Percentiles rank a stretch among this genome's conserved stretches.
Conservation (phyloP, 345 rosid genomes). For the Erysimum cheiranthoides region DNA sequence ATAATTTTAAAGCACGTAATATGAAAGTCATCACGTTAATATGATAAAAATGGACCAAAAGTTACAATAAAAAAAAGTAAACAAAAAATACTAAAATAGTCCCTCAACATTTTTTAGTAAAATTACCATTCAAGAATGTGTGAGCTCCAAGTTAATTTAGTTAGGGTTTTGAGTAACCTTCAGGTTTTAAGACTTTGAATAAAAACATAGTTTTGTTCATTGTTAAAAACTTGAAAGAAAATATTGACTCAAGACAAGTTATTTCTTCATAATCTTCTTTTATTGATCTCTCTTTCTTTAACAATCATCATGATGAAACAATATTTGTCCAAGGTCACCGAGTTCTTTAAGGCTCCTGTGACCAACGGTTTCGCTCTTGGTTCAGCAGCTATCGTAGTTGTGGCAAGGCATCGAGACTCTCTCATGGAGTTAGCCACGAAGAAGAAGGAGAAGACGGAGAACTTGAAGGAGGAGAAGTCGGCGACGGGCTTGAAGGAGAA, state of each 20-base stretch:
- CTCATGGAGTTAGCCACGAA: not conserved
- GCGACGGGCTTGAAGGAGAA: not conserved
- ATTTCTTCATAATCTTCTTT: not conserved
- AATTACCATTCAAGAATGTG: no score
- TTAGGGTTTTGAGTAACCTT: not conserved
- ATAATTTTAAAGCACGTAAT: no score
- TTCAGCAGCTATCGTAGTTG: not conserved
- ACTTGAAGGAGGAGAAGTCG: not conserved
- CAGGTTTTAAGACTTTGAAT: not conserved
- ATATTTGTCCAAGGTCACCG: not conserved
- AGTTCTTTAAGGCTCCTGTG: not conserved
- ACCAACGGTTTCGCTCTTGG: not conserved
- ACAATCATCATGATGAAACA: conserved; percentile 5
- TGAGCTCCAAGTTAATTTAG: not conserved
- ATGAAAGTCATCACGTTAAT: no score
- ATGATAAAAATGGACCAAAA: no score
- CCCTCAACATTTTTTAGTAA: no score
- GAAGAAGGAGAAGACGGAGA: not conserved
- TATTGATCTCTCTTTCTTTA: not conserved
- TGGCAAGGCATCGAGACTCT: not conserved
- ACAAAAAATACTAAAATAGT: no score
- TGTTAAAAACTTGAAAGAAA: not conserved
- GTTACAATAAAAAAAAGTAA: no score
- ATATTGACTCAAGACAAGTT: not conserved
- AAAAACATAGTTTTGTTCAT: not conserved